Base-by-base conservation (phyloP, 129 eudicot species). In the Centella asiatica region DNA sequence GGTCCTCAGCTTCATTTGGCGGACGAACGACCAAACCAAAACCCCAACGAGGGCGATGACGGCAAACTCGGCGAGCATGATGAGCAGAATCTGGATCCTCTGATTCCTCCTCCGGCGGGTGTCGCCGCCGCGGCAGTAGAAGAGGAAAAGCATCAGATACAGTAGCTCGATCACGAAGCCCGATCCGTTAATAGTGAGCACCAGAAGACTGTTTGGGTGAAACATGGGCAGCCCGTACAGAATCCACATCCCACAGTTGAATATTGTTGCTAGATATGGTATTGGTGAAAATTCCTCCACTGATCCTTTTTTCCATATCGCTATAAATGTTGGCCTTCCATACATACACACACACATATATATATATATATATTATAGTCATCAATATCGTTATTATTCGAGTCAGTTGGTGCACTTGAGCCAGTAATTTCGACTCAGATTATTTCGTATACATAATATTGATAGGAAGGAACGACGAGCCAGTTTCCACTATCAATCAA, bases 241-340 rank as follows among this genome's bases (percentile, higher is more conserved):
- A 2, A 82, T 57, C 98, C 95, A 90, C 24, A 90, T 69, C 4
- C 84, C 89, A 67, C 94, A 86, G 54, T 90, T 90, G 13, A 90
- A 61, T 25, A 90, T 79, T 0, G 94, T 90, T 3, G 82, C 94
- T 1, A 90, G 77, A 67, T 90, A 86, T 17, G 94, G 89, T 52
- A 78, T 73, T 3, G 98, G 63, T 6, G 98, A 90, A 69, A 61
- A 90, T 25, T 80, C 74, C 46, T 90, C 95, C 31, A 90, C 98
- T 1, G 98, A 75, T 17, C 73, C 76, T 59, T 69, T 87, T 83
- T 87, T 84, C 80, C 83, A 75, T 81, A 90, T 90, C 14, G 27
- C 64, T 23, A 56, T 33, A 65, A 84, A 90, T 5, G 97, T 88
- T 48, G 94, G 94, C 87, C 96, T 85, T 72, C 9, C 6, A 55